Evolutionary conservation across 306 rosid species (phyloP).

Genomic region (Abrus pulchellus): DNA sequence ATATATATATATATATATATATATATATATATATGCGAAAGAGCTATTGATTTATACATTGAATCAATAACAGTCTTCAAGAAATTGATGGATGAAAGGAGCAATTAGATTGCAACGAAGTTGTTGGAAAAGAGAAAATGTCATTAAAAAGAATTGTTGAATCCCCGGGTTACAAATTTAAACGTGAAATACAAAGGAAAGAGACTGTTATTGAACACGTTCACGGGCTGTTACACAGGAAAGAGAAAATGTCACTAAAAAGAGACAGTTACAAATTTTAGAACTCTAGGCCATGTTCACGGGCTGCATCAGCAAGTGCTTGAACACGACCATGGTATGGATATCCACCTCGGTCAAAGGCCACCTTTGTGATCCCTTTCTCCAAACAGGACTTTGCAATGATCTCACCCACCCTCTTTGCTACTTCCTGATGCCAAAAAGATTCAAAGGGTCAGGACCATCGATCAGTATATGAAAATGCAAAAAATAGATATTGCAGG

Average conservation of each 20-base stretch:
- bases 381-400: conserved; percentile 89
- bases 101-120: conserved; percentile 1
- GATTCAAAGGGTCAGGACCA: conserved; percentile 30
- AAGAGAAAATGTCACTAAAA: too few species aligned
- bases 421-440: conserved; percentile 80
- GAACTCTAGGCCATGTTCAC: conserved; percentile 89
- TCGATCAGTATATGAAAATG: background rate
- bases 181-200: conserved; percentile 45
- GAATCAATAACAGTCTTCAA: background rate
- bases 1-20: too few species aligned
- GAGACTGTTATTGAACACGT: background rate
- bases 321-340: conserved; percentile 96
- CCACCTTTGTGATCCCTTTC: conserved; percentile 94
- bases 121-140: conserved; percentile 40
- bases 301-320: conserved; percentile 91
- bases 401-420: conserved; percentile 89
- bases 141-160: conserved; percentile 34
- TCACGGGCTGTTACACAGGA: too few species aligned
- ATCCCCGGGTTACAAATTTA: conserved; percentile 29
- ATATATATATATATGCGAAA: too few species aligned
- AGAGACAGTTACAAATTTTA: conserved; percentile 22
- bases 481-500: conserved; percentile 8
- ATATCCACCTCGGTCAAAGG: conserved; percentile 94
- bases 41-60: background rate
- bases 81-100: conserved; percentile 28